Evolutionary conservation across 495 filamentous ascomycete genomes (phyloP).

Genomic region (Chaetomidium leptoderma): DNA sequence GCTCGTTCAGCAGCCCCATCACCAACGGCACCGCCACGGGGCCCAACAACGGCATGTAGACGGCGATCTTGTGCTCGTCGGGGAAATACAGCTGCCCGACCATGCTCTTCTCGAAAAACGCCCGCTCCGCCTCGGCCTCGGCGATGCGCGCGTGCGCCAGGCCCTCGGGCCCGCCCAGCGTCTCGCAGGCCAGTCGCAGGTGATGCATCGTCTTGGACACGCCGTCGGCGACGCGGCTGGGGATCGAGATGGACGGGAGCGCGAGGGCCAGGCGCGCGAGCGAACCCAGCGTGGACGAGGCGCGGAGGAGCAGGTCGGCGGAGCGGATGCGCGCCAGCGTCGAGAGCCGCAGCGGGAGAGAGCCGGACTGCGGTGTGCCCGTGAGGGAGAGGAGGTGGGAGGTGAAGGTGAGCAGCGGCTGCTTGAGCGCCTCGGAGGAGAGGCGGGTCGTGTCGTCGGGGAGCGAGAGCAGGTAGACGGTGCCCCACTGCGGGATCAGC

Average conservation of each 20-base stretch:
- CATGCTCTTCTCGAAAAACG: constrained; percentile 99
- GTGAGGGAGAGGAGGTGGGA: constrained; percentile 87
- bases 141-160: constrained; percentile 78
- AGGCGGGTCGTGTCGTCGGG: constrained; percentile 40
- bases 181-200: constrained; percentile 69
- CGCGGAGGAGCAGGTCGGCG: constrained; percentile 80
- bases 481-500: constrained; percentile 96
- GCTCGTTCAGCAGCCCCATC: constrained; percentile 76
- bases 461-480: constrained; percentile 75
- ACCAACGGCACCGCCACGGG: constrained; percentile 88
- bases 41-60: constrained; percentile 87
- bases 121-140: constrained; percentile 82
- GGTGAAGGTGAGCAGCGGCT: constrained; percentile 82
- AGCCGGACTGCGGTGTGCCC: constrained; percentile 74
- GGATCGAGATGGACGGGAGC: constrained; percentile 86
- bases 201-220: constrained; percentile 75
- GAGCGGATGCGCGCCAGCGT: constrained; percentile 79
- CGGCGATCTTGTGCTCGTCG: constrained; percentile 97
- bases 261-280: constrained; percentile 81
- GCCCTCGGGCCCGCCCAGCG: constrained; percentile 56
- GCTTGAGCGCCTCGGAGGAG: constrained; percentile 55
- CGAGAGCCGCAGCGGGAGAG: constrained; percentile 77
- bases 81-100: constrained; percentile 97
- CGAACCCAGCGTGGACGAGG: constrained; percentile 90
- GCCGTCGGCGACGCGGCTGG: constrained; percentile 75